These are phyloP conservation scores for Mortierella sp. DNA, from an alignment of 371 early-diverging fungal genomes.

Conservation along the genomic window DNA sequence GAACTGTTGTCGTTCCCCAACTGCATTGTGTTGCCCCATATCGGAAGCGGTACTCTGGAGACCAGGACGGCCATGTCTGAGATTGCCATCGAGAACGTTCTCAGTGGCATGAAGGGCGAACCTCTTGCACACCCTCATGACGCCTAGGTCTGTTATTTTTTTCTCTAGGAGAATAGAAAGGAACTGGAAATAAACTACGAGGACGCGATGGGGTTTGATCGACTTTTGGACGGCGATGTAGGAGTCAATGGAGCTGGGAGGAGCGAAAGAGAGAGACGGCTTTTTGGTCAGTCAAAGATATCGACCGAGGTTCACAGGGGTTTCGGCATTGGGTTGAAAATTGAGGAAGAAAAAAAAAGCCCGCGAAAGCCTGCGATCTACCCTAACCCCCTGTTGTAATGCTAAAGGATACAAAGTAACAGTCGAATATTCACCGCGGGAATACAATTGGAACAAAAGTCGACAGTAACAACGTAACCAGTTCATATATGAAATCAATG, in stretches of 20 bases:
- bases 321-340: too few relatives aligned
- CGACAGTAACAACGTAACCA: background rate
- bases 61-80: slow-evolving; percentile 86
- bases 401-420: too few relatives aligned
- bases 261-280: background rate
- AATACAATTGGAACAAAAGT: background rate
- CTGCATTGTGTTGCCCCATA: slow-evolving; percentile 72
- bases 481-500: background rate
- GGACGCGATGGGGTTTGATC: too few relatives aligned
- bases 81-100: slow-evolving; percentile 73
- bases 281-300: background rate
- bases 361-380: too few relatives aligned
- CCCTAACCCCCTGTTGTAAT: too few relatives aligned
- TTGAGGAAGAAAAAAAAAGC: too few relatives aligned
- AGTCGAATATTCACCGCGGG: too few relatives aligned
- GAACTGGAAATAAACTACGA: too few relatives aligned
- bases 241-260: background rate
- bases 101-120: slow-evolving; percentile 62
- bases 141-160: background rate
- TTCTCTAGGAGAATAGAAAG: background rate
- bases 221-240: background rate
- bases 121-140: slow-evolving; percentile 40
- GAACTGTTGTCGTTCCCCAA: slow-evolving; percentile 71
- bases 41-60: slow-evolving; percentile 86
- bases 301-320: too few relatives aligned